These are phyloP conservation scores for Prorocentrum cordatum DNA, from an alignment of 169 alveolate genomes.

Conservation along the genomic window DNA sequence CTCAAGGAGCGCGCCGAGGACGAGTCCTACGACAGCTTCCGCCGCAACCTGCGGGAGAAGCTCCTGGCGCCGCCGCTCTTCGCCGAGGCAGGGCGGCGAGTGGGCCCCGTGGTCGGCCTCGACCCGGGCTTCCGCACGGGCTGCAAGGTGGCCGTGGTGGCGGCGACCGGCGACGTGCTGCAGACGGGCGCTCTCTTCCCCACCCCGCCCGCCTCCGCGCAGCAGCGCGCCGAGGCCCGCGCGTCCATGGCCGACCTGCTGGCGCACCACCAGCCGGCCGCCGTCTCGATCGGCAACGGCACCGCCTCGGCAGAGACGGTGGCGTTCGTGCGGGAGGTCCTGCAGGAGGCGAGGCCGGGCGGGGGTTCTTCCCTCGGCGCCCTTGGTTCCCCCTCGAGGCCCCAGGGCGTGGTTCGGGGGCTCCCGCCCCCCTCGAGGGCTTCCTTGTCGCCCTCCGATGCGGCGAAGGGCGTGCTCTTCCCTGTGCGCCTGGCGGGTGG, in stretches of 20 bases:
- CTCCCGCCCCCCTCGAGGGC: too few relatives aligned
- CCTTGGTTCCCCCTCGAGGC: too few relatives aligned
- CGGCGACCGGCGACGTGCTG: not conserved
- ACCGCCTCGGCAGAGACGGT: constrained; percentile 51
- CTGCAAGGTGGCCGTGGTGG: not conserved
- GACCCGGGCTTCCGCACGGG: constrained; percentile 57
- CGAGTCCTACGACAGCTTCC: constrained; percentile 55
- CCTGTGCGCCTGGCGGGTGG: too few relatives aligned
- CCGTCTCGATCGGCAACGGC: constrained; percentile 43
- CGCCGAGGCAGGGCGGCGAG: not conserved
- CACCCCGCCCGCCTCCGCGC: too few relatives aligned
- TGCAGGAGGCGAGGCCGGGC: too few relatives aligned
- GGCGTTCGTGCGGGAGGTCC: constrained; percentile 9
- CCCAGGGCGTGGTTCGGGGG: too few relatives aligned
- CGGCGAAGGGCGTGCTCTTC: too few relatives aligned
- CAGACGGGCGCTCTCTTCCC: not conserved
- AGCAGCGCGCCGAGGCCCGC: too few relatives aligned
- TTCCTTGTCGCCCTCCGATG: too few relatives aligned
- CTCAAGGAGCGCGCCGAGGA: constrained; percentile 1
- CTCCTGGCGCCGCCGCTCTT: not conserved
- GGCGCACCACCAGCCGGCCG: too few relatives aligned
- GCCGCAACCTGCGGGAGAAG: constrained; percentile 33
- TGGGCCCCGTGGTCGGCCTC: constrained; percentile 1
- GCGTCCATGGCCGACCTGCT: too few relatives aligned
- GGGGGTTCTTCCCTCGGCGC: too few relatives aligned